Evolutionary conservation across 164 flowering plant species (phyloP).

Genomic region (Amborella trichopoda): DNA sequence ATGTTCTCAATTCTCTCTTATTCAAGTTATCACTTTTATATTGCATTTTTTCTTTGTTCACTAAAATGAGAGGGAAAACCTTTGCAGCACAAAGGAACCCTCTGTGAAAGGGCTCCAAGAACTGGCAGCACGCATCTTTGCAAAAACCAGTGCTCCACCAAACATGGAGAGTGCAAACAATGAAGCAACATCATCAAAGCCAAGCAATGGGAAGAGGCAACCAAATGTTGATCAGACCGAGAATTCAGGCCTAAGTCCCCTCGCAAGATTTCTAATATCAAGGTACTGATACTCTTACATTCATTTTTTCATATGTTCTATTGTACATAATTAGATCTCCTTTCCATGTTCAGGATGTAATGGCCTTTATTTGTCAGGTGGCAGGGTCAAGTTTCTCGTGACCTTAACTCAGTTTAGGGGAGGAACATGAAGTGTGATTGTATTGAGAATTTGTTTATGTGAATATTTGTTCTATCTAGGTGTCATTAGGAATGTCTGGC

Average conservation of each 20-base stretch:
- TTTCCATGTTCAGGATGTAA: too few relatives aligned
- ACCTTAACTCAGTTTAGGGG: constrained; percentile 36
- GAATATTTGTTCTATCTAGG: too few relatives aligned
- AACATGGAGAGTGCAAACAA: constrained; percentile 21
- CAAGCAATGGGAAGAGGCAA: constrained; percentile 29
- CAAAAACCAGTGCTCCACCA: constrained; percentile 22
- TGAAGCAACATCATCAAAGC: constrained; percentile 19
- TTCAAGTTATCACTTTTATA: too few relatives aligned
- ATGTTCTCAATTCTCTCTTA: too few relatives aligned
- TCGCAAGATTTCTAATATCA: constrained; percentile 73
- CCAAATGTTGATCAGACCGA: constrained; percentile 38
- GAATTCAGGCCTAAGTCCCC: constrained; percentile 64
- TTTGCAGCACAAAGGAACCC: constrained; percentile 66
- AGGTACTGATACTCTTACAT: constrained; percentile 74
- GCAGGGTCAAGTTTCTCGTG: constrained; percentile 70
- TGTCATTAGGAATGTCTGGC: too few relatives aligned
- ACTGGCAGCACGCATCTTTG: constrained; percentile 43
- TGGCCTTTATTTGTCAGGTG: constrained; percentile 55
- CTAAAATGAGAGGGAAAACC: neutral
- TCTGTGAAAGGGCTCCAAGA: constrained; percentile 72
- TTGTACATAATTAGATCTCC: too few relatives aligned
- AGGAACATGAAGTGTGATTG: constrained; percentile 25
- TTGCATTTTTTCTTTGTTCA: neutral
- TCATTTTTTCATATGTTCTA: too few relatives aligned
- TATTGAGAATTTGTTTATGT: too few relatives aligned